Base-by-base conservation (phyloP, 164 flowering plant genomes). In the Litsea cubeba region DNA sequence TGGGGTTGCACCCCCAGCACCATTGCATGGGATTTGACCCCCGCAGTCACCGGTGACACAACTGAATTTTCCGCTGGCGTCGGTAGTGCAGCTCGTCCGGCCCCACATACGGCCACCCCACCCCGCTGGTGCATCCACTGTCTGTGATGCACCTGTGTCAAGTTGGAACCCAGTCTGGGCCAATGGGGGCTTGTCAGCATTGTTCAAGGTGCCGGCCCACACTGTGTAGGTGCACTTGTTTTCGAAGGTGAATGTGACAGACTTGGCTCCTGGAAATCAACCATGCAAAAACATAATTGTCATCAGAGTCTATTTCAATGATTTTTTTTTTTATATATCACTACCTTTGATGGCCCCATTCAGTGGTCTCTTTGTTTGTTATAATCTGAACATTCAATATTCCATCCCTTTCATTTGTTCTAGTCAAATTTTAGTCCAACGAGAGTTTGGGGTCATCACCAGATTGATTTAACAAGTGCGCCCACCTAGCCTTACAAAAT, bases 1-100 rank as follows among this genome's bases (percentile, higher is more conserved):
- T 0, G 91, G 95, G 0, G 91, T 88, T 54, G 66, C 63, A 0
- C 88, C 91, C 5, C 87, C 88, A 8, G 74, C 68, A 7, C 93
- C 91, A n/a, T n/a, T n/a, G n/a, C n/a, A 89, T 30, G 85, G 86
- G 15, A 86, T 46, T 68, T 78, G 79, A 28, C 2, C 5, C 24
- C 91, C 88, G 72, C 95, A 90, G 72, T 87, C 88, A 2, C 84
- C 93, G 1, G 82, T 79, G 20, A 7, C 76, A 49, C 86, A 86
- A 3, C n/a, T 63, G 72, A 79, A 77, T 23, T 50, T 77, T 8
- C 83, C 83, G 22, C 62, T 25, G 12, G 49, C 12, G 67, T 76
- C 65, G 3, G 67, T 65, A 1, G 77, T 62, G 81, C 88, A 87
- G 1, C 23, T 25, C 6, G 76, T 73, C 3, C 87, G 74, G 25